These are phyloP conservation scores for Casuarina equisetifolia DNA, from an alignment of 306 rosid species.

Conservation along the genomic window DNA sequence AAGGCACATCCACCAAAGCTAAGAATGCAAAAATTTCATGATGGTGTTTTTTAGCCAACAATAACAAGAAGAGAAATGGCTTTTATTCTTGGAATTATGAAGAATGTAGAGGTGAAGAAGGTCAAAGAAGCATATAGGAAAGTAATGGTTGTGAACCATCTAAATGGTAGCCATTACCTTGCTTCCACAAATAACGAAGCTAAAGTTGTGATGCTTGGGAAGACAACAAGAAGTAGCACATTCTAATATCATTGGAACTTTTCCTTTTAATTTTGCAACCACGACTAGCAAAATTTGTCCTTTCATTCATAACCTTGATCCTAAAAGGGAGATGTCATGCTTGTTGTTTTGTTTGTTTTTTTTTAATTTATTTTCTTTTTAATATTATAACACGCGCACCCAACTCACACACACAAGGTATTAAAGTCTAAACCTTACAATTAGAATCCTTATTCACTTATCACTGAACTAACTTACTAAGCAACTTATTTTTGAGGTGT, in stretches of 20 bases:
- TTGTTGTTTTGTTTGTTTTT: too few relatives aligned
- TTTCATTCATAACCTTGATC: too few relatives aligned
- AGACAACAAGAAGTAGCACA: constrained; percentile 54
- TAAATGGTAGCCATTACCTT: constrained; percentile 77
- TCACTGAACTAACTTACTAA: too few relatives aligned
- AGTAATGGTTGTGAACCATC: constrained; percentile 84
- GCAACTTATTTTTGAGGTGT: too few relatives aligned
- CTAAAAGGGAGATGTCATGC: too few relatives aligned
- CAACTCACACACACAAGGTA: too few relatives aligned
- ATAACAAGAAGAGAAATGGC: constrained; percentile 76
- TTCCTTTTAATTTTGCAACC: constrained; percentile 10
- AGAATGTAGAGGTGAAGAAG: constrained; percentile 56
- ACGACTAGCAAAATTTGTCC: neutral
- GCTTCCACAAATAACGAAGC: constrained; percentile 80
- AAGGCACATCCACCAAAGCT: constrained; percentile 57
- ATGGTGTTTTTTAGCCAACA: constrained; percentile 67
- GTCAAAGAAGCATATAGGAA: constrained; percentile 74
- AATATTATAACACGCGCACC: too few relatives aligned
- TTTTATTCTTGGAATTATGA: constrained; percentile 78
- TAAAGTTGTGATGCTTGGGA: constrained; percentile 65
- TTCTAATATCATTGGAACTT: constrained; percentile 33
- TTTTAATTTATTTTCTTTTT: too few relatives aligned
- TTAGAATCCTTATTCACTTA: too few relatives aligned
- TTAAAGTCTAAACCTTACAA: too few relatives aligned
- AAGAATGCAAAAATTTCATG: constrained; percentile 53